Evolutionary conservation across 225 moss, liverwort and hornwort genomes (phyloP).

Genomic region (Straminergon stramineum): DNA sequence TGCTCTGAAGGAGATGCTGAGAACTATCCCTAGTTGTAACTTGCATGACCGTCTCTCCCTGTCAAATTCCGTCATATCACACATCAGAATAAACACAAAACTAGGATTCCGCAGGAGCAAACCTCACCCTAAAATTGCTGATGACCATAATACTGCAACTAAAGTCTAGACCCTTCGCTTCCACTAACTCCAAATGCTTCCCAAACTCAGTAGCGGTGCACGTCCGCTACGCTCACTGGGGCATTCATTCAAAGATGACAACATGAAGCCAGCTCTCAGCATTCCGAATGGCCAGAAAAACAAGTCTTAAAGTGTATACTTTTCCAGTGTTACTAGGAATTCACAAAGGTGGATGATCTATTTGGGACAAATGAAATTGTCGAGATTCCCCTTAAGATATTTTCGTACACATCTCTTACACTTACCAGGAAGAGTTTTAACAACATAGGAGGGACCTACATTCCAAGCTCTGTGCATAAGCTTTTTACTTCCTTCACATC

Average conservation of each 20-base stretch:
- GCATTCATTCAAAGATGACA: not conserved
- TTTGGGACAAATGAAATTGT: too few species aligned
- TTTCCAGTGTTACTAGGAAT: not conserved
- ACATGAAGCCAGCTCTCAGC: not conserved
- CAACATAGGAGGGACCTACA: not conserved
- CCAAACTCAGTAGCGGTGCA: not conserved
- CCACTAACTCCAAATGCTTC: not conserved
- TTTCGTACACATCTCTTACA: not conserved
- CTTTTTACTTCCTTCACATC: not conserved
- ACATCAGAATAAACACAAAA: not conserved
- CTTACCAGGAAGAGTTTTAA: not conserved
- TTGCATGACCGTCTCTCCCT: conserved; percentile 52
- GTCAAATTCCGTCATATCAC: not conserved
- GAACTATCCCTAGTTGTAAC: conserved; percentile 15
- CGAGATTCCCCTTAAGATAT: not conserved
- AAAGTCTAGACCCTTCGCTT: not conserved
- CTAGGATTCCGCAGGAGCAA: not conserved
- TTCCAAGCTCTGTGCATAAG: not conserved
- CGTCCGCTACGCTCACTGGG: not conserved
- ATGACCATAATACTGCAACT: not conserved
- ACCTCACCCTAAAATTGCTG: not conserved
- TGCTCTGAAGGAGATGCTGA: conserved; percentile 15
- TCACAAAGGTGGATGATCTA: not conserved
- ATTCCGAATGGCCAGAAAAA: not conserved
- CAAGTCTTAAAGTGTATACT: not conserved